A percentile compares a stretch with the other conserved stretches of the same genome.
These are phyloP conservation scores for Dendrobium huoshanense DNA, from an alignment of 106 monocot genomes.

Conservation along the genomic window DNA sequence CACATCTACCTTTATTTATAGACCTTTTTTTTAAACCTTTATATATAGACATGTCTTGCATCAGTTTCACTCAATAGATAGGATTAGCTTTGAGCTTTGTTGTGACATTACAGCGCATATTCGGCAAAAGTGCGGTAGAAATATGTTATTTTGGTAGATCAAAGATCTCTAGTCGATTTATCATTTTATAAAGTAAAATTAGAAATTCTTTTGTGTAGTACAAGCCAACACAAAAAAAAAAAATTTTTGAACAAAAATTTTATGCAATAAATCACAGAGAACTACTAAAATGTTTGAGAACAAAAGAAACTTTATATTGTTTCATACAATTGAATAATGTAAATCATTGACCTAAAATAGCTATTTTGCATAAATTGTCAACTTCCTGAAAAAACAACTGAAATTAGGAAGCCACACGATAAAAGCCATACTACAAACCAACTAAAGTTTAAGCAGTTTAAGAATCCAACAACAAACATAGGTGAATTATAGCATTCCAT, in stretches of 20 bases:
- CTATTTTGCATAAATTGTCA: background rate
- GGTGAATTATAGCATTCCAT: background rate
- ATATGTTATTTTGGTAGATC: background rate
- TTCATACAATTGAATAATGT: background rate
- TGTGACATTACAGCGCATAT: too few relatives aligned
- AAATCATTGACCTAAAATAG: conserved; percentile 1
- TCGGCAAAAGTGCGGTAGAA: too few relatives aligned
- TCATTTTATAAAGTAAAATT: background rate
- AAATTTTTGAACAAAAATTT: background rate
- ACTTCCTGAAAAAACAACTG: background rate
- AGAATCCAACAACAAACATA: background rate
- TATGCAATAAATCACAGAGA: background rate
- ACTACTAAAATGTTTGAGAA: background rate
- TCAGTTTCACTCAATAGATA: too few relatives aligned
- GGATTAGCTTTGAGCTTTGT: too few relatives aligned
- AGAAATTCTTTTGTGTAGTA: background rate
- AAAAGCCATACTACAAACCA: background rate
- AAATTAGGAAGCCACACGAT: background rate
- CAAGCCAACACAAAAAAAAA: background rate
- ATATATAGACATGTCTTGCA: too few relatives aligned
- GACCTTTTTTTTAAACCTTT: too few relatives aligned
- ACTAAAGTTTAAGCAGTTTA: background rate
- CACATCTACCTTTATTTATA: too few relatives aligned
- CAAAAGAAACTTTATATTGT: background rate
- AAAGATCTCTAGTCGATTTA: background rate